Conservation (phyloP, 129 eudicot genomes). For the Centrapalus pauciflorus region DNA sequence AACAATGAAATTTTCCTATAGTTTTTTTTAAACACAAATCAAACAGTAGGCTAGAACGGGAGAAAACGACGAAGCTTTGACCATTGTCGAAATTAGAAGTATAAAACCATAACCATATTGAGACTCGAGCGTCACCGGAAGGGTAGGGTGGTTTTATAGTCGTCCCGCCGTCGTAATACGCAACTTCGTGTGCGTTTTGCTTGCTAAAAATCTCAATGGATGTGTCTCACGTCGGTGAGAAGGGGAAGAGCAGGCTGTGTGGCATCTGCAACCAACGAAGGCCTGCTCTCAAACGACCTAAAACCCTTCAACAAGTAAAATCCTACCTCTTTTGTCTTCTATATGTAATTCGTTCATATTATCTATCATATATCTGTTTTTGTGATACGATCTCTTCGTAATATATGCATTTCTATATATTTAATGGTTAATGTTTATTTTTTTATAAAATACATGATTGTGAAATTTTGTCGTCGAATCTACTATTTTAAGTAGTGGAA, state of each 20-base stretch:
- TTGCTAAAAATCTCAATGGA: slow-evolving; percentile 13
- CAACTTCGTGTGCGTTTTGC: neutral
- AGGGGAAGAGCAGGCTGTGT: slow-evolving; percentile 43
- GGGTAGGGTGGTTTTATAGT: neutral
- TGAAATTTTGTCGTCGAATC: neutral
- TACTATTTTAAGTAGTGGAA: neutral
- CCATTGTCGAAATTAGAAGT: no score
- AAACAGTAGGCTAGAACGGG: no score
- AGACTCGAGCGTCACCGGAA: neutral
- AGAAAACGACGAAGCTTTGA: no score
- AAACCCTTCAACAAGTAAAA: slow-evolving; percentile 80
- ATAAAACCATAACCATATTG: no score
- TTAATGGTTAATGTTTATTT: neutral
- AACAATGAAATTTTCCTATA: no score
- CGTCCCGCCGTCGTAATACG: neutral
- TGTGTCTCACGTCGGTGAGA: slow-evolving; percentile 25
- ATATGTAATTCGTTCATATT: neutral
- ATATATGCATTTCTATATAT: neutral
- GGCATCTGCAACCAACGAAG: slow-evolving; percentile 51
- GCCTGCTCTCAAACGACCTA: slow-evolving; percentile 85
- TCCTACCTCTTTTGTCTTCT: neutral
- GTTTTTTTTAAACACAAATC: no score
- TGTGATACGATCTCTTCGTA: neutral
- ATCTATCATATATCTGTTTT: neutral
- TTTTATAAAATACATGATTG: no score